A percentile compares a stretch with the other conserved stretches of the same genome.
Conservation (phyloP, 306 rosid species). For the Canavalia ensiformis region DNA sequence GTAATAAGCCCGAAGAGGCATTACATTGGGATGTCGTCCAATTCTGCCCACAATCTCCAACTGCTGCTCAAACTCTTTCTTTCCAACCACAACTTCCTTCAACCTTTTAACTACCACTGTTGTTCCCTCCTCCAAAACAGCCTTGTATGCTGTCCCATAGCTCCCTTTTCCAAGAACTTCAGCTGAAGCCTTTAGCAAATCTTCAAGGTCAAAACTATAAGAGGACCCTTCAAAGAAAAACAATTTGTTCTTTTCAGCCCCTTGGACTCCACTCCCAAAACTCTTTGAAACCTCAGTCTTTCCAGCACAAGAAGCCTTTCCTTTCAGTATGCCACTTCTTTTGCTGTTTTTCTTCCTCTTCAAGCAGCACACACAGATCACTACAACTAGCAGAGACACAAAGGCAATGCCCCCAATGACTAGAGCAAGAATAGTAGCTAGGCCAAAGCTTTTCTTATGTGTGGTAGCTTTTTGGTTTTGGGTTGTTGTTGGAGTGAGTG, state of each 20-base stretch:
- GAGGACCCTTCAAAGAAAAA: constrained; percentile 79
- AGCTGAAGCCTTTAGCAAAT: constrained; percentile 83
- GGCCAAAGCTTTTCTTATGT: constrained; percentile 57
- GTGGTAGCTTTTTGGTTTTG: constrained; percentile 46
- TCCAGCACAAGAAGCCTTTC: constrained; percentile 67
- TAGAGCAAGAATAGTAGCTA: constrained; percentile 61
- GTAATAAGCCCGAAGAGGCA: constrained; percentile 80
- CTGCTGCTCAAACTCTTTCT: constrained; percentile 85
- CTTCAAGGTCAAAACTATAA: constrained; percentile 78
- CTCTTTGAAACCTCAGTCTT: constrained; percentile 70
- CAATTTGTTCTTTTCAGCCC: constrained; percentile 81
- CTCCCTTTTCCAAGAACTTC: constrained; percentile 94
- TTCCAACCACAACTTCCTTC: constrained; percentile 73
- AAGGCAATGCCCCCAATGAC: constrained; percentile 64
- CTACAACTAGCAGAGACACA: constrained; percentile 54
- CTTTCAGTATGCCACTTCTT: constrained; percentile 60
- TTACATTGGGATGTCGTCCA: constrained; percentile 74
- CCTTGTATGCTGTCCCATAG: constrained; percentile 85
- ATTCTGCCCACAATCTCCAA: constrained; percentile 75
- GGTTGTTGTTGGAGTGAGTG: constrained; percentile 50
- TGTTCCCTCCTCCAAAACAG: constrained; percentile 85
- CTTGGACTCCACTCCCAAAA: constrained; percentile 89
- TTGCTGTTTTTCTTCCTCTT: constrained; percentile 54
- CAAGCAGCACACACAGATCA: constrained; percentile 54
- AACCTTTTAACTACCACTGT: constrained; percentile 83